A percentile compares a stretch with the other conserved stretches of the same genome.
Evolutionary conservation across 2,329 filamentous ascomycete species (phyloP).

Genomic region (Aureobasidium sp.): DNA sequence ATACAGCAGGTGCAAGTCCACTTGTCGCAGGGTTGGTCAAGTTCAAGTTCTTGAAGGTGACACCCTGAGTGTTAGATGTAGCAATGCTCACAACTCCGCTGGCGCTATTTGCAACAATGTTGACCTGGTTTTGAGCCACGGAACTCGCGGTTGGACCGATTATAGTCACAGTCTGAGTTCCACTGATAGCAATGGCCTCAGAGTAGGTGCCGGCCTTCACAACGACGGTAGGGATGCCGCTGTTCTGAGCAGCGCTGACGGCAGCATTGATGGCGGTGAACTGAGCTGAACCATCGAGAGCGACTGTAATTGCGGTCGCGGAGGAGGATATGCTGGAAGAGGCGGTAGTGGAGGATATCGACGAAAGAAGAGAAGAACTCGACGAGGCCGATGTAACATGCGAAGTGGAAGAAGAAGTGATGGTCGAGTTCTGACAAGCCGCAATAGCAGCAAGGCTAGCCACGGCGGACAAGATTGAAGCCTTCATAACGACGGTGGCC

Average conservation of each 20-base stretch:
- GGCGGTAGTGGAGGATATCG: slow-evolving; percentile 14
- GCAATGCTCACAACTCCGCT: slow-evolving; percentile 27
- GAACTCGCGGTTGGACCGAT: slow-evolving; percentile 29
- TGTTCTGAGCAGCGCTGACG: slow-evolving; percentile 30
- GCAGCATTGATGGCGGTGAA: slow-evolving; percentile 42
- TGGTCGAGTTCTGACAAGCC: slow-evolving; percentile 32
- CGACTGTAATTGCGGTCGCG: slow-evolving; percentile 36
- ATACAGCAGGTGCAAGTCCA: slow-evolving; percentile 23
- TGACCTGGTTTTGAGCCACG: slow-evolving; percentile 34
- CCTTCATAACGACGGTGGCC: slow-evolving; percentile 4
- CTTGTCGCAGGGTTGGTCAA: slow-evolving; percentile 30
- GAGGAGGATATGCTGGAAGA: slow-evolving; percentile 10
- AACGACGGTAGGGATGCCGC: slow-evolving; percentile 37
- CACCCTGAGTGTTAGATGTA: slow-evolving; percentile 27
- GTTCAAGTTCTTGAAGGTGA: slow-evolving; percentile 36
- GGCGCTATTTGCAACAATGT: slow-evolving; percentile 25
- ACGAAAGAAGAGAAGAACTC: not conserved
- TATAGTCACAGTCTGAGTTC: slow-evolving; percentile 38
- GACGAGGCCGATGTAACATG: not conserved
- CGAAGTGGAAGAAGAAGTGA: not conserved
- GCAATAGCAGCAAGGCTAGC: slow-evolving; percentile 25
- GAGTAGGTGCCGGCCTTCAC: slow-evolving; percentile 41
- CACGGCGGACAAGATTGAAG: slow-evolving; percentile 44
- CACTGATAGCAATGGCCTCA: slow-evolving; percentile 36
- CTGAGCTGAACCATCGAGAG: slow-evolving; percentile 38